Evolutionary conservation across 2,329 filamentous ascomycete genomes (phyloP).

Genomic region (Fusarium redolens): DNA sequence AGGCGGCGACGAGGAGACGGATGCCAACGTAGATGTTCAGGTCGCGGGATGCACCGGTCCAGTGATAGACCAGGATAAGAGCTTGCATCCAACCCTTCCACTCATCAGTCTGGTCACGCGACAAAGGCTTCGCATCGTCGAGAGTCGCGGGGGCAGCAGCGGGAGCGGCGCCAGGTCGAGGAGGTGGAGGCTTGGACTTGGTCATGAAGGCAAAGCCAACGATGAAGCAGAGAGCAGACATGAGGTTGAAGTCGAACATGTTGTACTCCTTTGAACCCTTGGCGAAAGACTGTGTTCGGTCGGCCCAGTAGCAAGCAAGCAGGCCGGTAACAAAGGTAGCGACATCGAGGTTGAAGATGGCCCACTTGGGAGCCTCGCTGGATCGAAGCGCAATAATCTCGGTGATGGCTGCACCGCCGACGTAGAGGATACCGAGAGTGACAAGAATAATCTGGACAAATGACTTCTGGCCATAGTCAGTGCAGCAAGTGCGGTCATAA

Average conservation of each 20-base stretch:
- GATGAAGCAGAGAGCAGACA: constrained; percentile 30
- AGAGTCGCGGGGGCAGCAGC: constrained; percentile 17
- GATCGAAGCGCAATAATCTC: constrained; percentile 27
- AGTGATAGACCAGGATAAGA: constrained; percentile 65
- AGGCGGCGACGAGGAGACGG: constrained; percentile 66
- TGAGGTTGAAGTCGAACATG: constrained; percentile 35
- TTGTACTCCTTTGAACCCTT: constrained; percentile 44
- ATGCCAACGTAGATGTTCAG: constrained; percentile 65
- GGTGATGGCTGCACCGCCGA: constrained; percentile 26
- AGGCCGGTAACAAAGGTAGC: constrained; percentile 42
- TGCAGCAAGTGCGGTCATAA: constrained; percentile 65
- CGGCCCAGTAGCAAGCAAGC: constrained; percentile 45
- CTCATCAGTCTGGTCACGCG: constrained; percentile 68
- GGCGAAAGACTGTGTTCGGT: constrained; percentile 46
- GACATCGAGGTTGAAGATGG: constrained; percentile 36
- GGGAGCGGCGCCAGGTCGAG: constrained; percentile 7
- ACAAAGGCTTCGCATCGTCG: constrained; percentile 43
- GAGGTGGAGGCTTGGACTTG: constrained; percentile 24
- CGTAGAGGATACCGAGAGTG: constrained; percentile 26
- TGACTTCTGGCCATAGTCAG: constrained; percentile 53
- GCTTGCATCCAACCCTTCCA: constrained; percentile 75
- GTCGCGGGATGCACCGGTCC: constrained; percentile 56
- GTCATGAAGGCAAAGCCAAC: constrained; percentile 36
- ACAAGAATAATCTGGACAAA: constrained; percentile 42
- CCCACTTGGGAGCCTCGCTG: constrained; percentile 10